phyloP scores from a whole-genome alignment of 2,329 filamentous ascomycete genomes.

The Alternaria burnsii region DNA sequence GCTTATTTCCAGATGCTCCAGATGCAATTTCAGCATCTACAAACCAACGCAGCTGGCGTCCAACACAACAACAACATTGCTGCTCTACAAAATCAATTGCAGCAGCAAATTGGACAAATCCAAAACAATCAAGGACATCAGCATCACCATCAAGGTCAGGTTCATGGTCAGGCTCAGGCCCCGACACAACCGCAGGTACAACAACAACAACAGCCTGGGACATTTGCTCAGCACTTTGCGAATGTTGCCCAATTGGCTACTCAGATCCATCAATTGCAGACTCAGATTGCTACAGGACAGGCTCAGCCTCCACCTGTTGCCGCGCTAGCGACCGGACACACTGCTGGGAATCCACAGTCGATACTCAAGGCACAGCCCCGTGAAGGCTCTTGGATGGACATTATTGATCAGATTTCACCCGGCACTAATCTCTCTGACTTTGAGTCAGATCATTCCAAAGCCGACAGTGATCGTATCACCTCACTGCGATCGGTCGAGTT shows the following conservation, averaged over 20 bases:
- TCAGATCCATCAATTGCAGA: constrained; percentile 17
- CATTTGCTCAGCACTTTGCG: constrained; percentile 8
- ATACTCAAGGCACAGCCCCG: constrained; percentile 50
- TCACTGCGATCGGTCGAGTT: constrained; percentile 59
- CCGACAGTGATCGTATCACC: constrained; percentile 37
- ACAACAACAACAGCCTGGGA: constrained; percentile 11
- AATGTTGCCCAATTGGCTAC: constrained; percentile 10
- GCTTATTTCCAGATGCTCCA: constrained; percentile 29
- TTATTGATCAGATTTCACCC: constrained; percentile 62
- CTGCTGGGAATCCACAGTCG: constrained; percentile 24
- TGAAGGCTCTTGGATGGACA: constrained; percentile 59
- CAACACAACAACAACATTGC: constrained; percentile 27
- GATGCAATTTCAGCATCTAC: constrained; percentile 33
- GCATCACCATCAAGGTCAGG: constrained; percentile 2
- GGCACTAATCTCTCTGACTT: constrained; percentile 56
- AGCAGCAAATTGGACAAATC: constrained; percentile 20
- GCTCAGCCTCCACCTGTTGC: constrained; percentile 7
- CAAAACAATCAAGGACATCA: constrained; percentile 5
- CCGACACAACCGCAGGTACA: constrained; percentile 7
- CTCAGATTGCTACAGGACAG: constrained; percentile 5
- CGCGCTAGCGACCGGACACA: constrained; percentile 11
- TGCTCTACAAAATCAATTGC: constrained; percentile 24
- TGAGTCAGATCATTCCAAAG: constrained; percentile 47
- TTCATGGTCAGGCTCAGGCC: neutral
- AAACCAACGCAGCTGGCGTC: constrained; percentile 21